phyloP scores from a whole-genome alignment of 768 basidiomycete genomes.

The Nidula microcarpa region DNA sequence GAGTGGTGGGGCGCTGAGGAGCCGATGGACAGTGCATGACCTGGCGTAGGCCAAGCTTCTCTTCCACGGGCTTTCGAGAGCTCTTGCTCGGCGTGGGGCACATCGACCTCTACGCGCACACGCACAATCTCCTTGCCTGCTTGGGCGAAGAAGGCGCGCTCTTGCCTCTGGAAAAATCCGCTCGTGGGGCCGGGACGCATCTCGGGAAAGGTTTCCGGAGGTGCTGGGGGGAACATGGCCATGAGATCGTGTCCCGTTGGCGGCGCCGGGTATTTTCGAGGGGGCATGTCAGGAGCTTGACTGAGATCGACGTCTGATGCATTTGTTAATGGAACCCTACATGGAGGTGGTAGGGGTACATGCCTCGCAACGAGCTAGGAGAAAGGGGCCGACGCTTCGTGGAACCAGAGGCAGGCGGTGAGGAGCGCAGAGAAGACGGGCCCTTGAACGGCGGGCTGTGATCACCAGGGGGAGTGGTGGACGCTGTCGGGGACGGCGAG shows the following conservation, averaged over 20 bases:
- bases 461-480: constrained; percentile 42
- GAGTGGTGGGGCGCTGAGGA: constrained; percentile 26
- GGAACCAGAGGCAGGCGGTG: constrained; percentile 25
- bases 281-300: constrained; percentile 42
- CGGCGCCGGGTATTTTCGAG: constrained; percentile 68
- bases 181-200: constrained; percentile 65
- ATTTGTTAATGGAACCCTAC: constrained; percentile 1
- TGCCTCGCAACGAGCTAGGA: constrained; percentile 62
- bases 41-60: constrained; percentile 18
- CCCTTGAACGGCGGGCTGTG: constrained; percentile 33
- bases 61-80: constrained; percentile 16
- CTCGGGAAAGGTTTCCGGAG: constrained; percentile 55
- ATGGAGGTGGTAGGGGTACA: constrained; percentile 1
- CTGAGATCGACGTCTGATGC: constrained; percentile 61
- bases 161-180: constrained; percentile 71
- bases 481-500: constrained; percentile 51
- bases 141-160: constrained; percentile 78
- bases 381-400: constrained; percentile 56
- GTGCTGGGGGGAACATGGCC: constrained; percentile 76
- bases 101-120: constrained; percentile 68
- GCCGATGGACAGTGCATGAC: not conserved
- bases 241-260: constrained; percentile 82
- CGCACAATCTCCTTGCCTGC: constrained; percentile 77
- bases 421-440: constrained; percentile 15
- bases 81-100: constrained; percentile 34